Evolutionary conservation across 441 rosid genomes (phyloP), one percentile per base, ranked within the genome.

Genomic region (Aquilaria agallochum): DNA sequence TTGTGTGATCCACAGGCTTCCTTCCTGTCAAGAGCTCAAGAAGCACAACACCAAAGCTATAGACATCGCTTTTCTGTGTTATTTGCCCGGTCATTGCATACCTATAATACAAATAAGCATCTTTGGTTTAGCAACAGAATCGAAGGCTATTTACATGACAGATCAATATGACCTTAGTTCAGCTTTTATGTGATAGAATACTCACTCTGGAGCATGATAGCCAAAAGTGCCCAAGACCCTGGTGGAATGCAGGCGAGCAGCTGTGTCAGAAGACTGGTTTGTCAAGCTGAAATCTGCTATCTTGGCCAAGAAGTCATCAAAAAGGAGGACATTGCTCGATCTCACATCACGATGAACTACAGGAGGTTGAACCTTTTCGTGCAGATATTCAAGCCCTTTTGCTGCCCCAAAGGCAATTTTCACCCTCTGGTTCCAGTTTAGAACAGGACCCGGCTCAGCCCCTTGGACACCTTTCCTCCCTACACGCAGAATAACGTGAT

Each of bases 61-160:
- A 91, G 14, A 91, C 97, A 66, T 91, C 97, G 4, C 97, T 91
- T 70, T 91, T 91, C 70, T 86, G 96, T 1, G 96, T 91, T 62
- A 91, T 84, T 62, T 91, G 94, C 58, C 94, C 97, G 5, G 97
- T 91, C 96, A 91, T 91, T 12, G 97, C 97, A 60, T 86, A 91
- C 78, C 97, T 90, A 76, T 14, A 54, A 20, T 20, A 20, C 27
- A 20, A 20, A 20, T 20, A 20, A 20, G 27, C 27, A 20, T 20
- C 27, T 20, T 1, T 20, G 27, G 27, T 20, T 20, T 20, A 20
- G 27, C 1, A 20, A 20, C 27, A 20, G 27, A 20, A 20, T 20
- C 27, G 27, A 20, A 20, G 27, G 27, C 27, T 20, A 20, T 20
- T 20, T 20, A 20, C 27, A 20, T 20, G 27, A 20, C 27, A 20